Evolutionary conservation across 1,284 basidiomycete genomes (phyloP), one percentile per base, ranked within the genome.

Genomic region (Cutaneotrichosporon sp.): DNA sequence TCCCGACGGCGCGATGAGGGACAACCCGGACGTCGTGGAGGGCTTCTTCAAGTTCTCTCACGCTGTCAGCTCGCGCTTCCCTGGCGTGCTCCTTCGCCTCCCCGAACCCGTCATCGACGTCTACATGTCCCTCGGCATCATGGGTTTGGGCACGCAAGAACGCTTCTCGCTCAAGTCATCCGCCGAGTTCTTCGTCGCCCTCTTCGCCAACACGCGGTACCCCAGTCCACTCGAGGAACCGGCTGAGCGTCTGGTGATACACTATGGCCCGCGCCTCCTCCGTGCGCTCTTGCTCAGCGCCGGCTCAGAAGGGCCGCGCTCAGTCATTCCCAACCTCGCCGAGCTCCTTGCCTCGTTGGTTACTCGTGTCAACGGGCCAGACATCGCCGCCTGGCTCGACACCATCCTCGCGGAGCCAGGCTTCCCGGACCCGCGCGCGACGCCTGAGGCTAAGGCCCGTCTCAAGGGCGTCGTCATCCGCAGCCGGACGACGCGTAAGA

Each of bases 11-110:
- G 86, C 84, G 8, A 90, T 65, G 90, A 90, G 70, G 66, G 62
- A 81, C 72, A 90, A 94, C 73, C 92, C 92, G 0, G 92, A 95
- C 75, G 86, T 95, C 31, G 90, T 92, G 2, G 91, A 92, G 75
- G 88, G 87, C 31, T 93, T 93, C 79, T 95, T 93, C 80, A 85
- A 85, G 32, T 92, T 88, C 72, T 85, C 90, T 58, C 74, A 74
- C 9, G 73, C 76, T 7, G 83, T 89, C 52, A 87, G 88, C 1
- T 86, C 87, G 59, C 86, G 90, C 66, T 94, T 92, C 74, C 86
- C 90, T 16, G 77, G 82, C 0, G 82, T 86, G 0, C 88, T 95
- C 67, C 88, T 90, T 70, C 83, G 84, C 26, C 81, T 93, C 8
- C 87, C 89, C 0, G 82, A 82, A 0, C 87, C 86, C 7, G 82